Evolutionary conservation across 164 flowering plant genomes (phyloP).

Genomic region (Vitis amurensis): DNA sequence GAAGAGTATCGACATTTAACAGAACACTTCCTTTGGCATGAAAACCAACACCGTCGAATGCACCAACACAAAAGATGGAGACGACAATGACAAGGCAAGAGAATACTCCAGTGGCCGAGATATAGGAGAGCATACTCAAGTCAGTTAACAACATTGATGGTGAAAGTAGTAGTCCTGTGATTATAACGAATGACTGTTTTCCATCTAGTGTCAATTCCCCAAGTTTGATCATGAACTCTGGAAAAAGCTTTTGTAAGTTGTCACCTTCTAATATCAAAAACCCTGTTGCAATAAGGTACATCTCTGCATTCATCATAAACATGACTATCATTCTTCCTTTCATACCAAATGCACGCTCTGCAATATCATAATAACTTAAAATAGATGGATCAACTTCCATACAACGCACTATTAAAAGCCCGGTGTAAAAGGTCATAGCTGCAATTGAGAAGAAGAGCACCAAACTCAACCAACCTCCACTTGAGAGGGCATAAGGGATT

Average conservation of each 20-base stretch:
- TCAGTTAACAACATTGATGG: slow-evolving; percentile 31
- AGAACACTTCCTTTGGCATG: slow-evolving; percentile 20
- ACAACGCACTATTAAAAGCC: slow-evolving; percentile 25
- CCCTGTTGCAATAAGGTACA: slow-evolving; percentile 38
- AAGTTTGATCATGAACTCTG: slow-evolving; percentile 13
- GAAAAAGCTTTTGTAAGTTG: slow-evolving; percentile 23
- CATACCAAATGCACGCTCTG: slow-evolving; percentile 31
- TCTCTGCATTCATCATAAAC: slow-evolving; percentile 24
- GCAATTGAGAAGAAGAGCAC: slow-evolving; percentile 17
- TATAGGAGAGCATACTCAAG: slow-evolving; percentile 30
- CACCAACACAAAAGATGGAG: slow-evolving; percentile 30
- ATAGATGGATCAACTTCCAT: slow-evolving; percentile 33
- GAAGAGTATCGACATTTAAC: slow-evolving; percentile 17
- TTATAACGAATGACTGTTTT: slow-evolving; percentile 20
- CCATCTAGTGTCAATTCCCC: slow-evolving; percentile 17
- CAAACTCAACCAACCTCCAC: slow-evolving; percentile 45
- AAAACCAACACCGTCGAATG: slow-evolving; percentile 29
- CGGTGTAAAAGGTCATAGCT: slow-evolving; percentile 28
- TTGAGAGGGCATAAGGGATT: slow-evolving; percentile 42
- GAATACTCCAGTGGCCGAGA: slow-evolving; percentile 41
- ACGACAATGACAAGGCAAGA: slow-evolving; percentile 27
- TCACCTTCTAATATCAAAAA: slow-evolving; percentile 17
- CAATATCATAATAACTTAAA: slow-evolving; percentile 37
- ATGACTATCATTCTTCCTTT: slow-evolving; percentile 28
- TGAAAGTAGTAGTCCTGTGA: slow-evolving; percentile 21